Evolutionary conservation across 2,329 filamentous ascomycete species (phyloP), one percentile per base, ranked within the genome.

Genomic region (Fusarium anthophilum): DNA sequence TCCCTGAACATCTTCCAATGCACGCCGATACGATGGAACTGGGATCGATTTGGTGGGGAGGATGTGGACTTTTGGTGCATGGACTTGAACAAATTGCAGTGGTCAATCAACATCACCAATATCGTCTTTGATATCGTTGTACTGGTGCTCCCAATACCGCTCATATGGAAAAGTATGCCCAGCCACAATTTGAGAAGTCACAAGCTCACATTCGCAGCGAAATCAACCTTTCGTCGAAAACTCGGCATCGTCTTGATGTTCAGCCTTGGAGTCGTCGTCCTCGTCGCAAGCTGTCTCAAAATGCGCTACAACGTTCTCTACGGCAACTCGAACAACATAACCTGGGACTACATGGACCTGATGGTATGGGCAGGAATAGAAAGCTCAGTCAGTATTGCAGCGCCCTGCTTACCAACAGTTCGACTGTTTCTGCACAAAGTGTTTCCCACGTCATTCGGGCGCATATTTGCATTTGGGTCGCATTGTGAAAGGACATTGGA

Each of bases 301-400:
- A 69, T 69, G 66, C 66, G 66, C 2, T 69, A 69, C 17, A 69
- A 69, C 7, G 61, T 69, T 12, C 64, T 69, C 3, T 69, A 69
- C 26, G 64, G 66, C 6, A 43, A 69, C 7, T 69, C 66, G 0
- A 30, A 51, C 6, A 69, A 69, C 22, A 69, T 69, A 1, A 69
- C 64, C 0, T 69, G 64, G 66, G 66, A 69, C 12, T 69, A 69
- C 6, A 69, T 69, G 66, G 66, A 69, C 5, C 17, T 69, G 0
- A 69, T 69, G 64, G 64, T 69, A 0, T 69, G 66, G 66, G 64
- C 66, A 0, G 66, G 66, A 12, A 69, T 69, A 17, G 64, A 69
- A 51, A 69, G 48, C 9, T 69, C 66, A 0, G 66, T 69, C 6
- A 69, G 66, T 6, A 62, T 69, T 8, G 66, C 66, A 8, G 66